Percentiles rank a stretch among this genome's conserved stretches.
phyloP scores from a whole-genome alignment of 352 stramenopile species.

The Phytopythium sindhum region DNA sequence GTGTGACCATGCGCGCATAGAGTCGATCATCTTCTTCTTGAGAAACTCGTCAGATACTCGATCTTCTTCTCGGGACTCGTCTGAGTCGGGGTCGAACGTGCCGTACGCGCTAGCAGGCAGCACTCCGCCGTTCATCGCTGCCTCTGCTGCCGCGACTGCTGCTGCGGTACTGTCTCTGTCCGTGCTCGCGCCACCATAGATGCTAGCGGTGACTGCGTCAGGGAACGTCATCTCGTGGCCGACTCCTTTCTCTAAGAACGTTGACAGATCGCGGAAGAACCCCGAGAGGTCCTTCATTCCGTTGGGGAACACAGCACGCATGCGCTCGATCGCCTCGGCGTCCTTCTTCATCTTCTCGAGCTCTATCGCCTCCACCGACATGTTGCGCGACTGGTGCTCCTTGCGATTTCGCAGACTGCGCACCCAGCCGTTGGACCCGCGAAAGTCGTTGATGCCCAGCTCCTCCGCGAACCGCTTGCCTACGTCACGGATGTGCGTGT shows the following conservation, averaged over 20 bases:
- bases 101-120: slow-evolving; percentile 24
- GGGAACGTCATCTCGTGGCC: slow-evolving; percentile 19
- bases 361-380: slow-evolving; percentile 53
- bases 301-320: slow-evolving; percentile 62
- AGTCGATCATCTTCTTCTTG: slow-evolving; percentile 79
- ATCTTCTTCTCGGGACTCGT: slow-evolving; percentile 34
- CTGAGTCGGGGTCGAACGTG: slow-evolving; percentile 8
- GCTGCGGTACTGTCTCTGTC: slow-evolving; percentile 2
- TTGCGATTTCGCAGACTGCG: slow-evolving; percentile 78
- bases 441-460: slow-evolving; percentile 71
- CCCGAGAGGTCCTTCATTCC: slow-evolving; percentile 67
- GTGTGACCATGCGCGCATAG: slow-evolving; percentile 62
- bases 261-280: slow-evolving; percentile 77
- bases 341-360: slow-evolving; percentile 66
- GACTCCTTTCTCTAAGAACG: slow-evolving; percentile 62
- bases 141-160: background rate
- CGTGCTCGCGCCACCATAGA: background rate
- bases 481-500: slow-evolving; percentile 74
- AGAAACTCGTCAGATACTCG: slow-evolving; percentile 49
- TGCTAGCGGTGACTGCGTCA: slow-evolving; percentile 4
- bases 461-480: slow-evolving; percentile 71
- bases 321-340: slow-evolving; percentile 68
- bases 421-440: slow-evolving; percentile 77
- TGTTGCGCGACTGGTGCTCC: slow-evolving; percentile 50
- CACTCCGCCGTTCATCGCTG: slow-evolving; percentile 12